Conservation (phyloP, 495 filamentous ascomycete genomes). For the Glutinoglossum americanum region DNA sequence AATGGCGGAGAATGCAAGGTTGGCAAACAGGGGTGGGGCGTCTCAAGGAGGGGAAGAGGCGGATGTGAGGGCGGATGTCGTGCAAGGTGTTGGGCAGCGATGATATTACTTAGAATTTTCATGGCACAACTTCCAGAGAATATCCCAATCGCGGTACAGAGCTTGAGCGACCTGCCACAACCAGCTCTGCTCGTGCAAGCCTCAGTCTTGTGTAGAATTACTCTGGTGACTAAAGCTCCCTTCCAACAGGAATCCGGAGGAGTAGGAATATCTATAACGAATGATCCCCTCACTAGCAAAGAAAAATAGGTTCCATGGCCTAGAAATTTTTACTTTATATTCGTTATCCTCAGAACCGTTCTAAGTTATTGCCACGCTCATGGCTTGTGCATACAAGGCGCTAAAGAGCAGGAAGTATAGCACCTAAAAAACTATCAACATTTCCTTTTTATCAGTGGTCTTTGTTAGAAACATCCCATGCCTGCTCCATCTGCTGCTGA, state of each 20-base stretch:
- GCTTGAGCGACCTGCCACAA: not conserved
- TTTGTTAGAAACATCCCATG: not conserved
- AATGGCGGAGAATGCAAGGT: slow-evolving; percentile 5
- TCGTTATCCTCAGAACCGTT: too few relatives aligned
- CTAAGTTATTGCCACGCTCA: too few relatives aligned
- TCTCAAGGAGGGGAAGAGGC: not conserved
- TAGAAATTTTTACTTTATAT: not conserved
- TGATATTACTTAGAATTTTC: not conserved
- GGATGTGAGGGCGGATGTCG: not conserved
- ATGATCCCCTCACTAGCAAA: not conserved
- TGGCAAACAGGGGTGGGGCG: not conserved
- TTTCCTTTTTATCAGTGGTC: not conserved
- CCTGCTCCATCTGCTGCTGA: not conserved
- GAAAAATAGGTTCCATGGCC: not conserved
- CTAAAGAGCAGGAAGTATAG: not conserved
- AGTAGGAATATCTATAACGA: not conserved
- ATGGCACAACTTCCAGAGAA: not conserved
- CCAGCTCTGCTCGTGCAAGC: too few relatives aligned
- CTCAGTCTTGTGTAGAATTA: too few relatives aligned
- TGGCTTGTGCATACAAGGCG: not conserved
- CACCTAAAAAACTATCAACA: not conserved
- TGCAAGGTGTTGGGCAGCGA: not conserved
- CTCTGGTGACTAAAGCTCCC: not conserved
- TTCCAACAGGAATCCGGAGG: not conserved
- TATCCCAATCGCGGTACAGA: not conserved